These are phyloP conservation scores for Tolypocladium capitatum DNA, from an alignment of 2,329 filamentous ascomycete species.

Conservation along the genomic window DNA sequence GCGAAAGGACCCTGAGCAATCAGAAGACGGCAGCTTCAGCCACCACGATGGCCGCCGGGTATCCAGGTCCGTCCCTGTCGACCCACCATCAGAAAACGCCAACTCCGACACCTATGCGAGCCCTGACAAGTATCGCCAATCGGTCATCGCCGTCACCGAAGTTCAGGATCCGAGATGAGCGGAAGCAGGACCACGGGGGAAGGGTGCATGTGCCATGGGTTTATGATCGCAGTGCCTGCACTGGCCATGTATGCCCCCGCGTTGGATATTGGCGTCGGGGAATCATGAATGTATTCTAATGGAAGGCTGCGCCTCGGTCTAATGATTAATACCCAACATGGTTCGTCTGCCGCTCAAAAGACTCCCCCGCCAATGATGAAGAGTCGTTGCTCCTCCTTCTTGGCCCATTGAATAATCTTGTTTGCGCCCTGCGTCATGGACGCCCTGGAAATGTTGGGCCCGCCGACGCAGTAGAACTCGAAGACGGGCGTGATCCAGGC, in stretches of 20 bases:
- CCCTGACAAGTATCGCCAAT: slow-evolving; percentile 4
- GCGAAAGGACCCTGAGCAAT: slow-evolving; percentile 10
- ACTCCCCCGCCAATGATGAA: slow-evolving; percentile 98
- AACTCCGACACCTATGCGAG: not conserved
- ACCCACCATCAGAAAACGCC: not conserved
- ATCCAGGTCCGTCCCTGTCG: slow-evolving; percentile 1
- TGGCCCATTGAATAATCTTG: slow-evolving; percentile 81
- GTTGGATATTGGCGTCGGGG: not conserved
- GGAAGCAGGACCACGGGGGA: too few relatives aligned
- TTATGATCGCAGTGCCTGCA: not conserved
- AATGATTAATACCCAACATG: slow-evolving; percentile 1
- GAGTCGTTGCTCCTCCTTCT: slow-evolving; percentile 79
- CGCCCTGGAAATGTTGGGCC: slow-evolving; percentile 50
- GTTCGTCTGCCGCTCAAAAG: slow-evolving; percentile 28
- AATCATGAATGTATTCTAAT: not conserved
- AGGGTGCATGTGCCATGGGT: not conserved
- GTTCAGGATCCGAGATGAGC: slow-evolving; percentile 5
- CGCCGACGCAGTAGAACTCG: slow-evolving; percentile 91
- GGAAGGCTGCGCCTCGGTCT: not conserved
- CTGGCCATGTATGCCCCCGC: not conserved
- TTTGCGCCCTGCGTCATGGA: slow-evolving; percentile 76
- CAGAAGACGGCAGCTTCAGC: slow-evolving; percentile 11
- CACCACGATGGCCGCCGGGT: slow-evolving; percentile 1
- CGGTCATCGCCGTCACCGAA: slow-evolving; percentile 7
- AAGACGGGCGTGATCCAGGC: slow-evolving; percentile 88